These are phyloP conservation scores for Umbilicus rupestris DNA, from an alignment of 164 flowering plant genomes.

Conservation along the genomic window DNA sequence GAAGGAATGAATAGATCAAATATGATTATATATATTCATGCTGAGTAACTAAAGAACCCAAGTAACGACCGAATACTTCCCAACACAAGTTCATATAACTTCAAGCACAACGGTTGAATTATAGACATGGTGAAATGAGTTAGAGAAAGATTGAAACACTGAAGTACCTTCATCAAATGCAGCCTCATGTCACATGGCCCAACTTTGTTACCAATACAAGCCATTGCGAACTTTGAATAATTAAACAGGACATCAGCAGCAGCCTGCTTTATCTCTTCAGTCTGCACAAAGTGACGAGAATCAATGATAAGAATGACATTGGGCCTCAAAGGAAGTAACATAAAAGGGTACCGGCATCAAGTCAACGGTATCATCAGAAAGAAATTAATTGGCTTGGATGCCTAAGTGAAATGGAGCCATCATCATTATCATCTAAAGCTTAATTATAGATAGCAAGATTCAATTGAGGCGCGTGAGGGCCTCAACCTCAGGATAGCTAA, in stretches of 20 bases:
- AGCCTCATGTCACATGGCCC: conserved; percentile 80
- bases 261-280: conserved; percentile 82
- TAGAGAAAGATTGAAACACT: not conserved
- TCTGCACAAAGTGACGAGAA: conserved; percentile 24
- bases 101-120: not conserved
- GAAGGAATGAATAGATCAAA: too few species aligned
- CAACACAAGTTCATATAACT: too few species aligned
- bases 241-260: conserved; percentile 80
- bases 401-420: too few species aligned
- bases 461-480: not conserved
- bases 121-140: not conserved
- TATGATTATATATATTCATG: too few species aligned
- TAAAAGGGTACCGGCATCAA: not conserved
- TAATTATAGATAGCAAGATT: not conserved
- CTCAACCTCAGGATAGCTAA: not conserved
- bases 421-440: not conserved
- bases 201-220: conserved; percentile 72
- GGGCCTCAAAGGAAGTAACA: not conserved
- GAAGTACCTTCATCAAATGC: conserved; percentile 88
- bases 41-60: too few species aligned
- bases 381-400: not conserved
- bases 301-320: not conserved
- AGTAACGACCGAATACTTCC: too few species aligned
- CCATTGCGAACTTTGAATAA: conserved; percentile 78
- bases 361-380: not conserved